Evolutionary conservation across 192 early-diverging fungal species (phyloP), one percentile per base, ranked within the genome.

Genomic region (Helicostylum pulchrum): DNA sequence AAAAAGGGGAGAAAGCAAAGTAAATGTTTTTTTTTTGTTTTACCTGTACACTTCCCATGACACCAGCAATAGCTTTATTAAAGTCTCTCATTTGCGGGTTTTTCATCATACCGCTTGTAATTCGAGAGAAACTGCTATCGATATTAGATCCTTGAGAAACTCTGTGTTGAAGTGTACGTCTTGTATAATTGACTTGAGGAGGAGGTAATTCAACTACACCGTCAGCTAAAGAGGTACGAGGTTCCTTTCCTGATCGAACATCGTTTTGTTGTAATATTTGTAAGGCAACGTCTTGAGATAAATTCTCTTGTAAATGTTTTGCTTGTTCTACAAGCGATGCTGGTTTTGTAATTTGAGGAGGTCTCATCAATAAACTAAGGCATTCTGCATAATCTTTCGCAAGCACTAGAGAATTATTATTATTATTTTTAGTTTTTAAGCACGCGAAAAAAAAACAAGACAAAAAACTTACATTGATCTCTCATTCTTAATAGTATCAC

Each of bases 401-500:
- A 14, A 92, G 46, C 44, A 92, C 81, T 77, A 56, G 7, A 26
- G 2, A 26, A 26, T 2, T 26, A 26, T 26, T n/a, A n/a, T n/a
- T n/a, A n/a, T n/a, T n/a, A 26, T 19, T 21, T 21, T 17, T 53
- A 21, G 23, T 26, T 7, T 21, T 1, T 26, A 21, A 53, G 30
- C 19, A 26, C 2, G 26, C 1, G 2, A 26, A 26, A 0, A 26
- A 26, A 26, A 26, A 26, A 26, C 26, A 26, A 26, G 2, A 26
- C 26, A 26, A 26, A 26, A 26, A 26, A 0, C 90, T 64, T 73
- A 92, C 90, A 71, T 7, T 91, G 79, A 58, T 85, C 76, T 39
- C 87, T 77, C 52, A 93, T 83, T 20, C 77, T 73, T 17, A 92
- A 46, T 20, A 98, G 70, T 63, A 98, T 66, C 4, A 88, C 88